Evolutionary conservation across 2,329 filamentous ascomycete species (phyloP), one percentile per base, ranked within the genome.

Genomic region (Sporothrix mexicana): DNA sequence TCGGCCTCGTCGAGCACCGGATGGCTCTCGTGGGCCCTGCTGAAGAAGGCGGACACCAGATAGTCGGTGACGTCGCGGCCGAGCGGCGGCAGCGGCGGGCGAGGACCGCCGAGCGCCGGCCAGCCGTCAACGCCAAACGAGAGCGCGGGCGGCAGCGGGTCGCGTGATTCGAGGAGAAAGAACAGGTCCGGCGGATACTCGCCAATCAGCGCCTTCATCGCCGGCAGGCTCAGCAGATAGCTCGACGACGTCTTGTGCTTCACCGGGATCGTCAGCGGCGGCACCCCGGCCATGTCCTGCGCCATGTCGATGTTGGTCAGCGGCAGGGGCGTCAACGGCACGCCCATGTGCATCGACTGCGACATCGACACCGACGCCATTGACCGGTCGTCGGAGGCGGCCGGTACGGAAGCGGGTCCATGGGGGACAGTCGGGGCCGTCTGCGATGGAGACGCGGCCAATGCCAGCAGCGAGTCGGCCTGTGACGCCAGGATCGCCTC

Each of bases 211-310:
- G 76, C 74, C 61, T 78, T 78, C 74, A 78, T 78, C 0, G 76
- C 75, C 2, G 78, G 78, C 4, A 79, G 73, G 20, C 76, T 73
- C 6, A 79, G 72, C 0, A 79, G 74, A 67, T 78, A 79, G 67
- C 73, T 79, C 0, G 78, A 79, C 13, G 78, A 79, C 3, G 78
- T 79, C 70, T 78, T 78, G 71, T 79, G 78, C 30, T 76, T 76
- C 49, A 78, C 75, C 2, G 78, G 78, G 45, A 79, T 79, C 0
- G 76, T 79, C 20, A 79, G 73, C 1, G 78, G 78, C 0, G 77
- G 77, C 2, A 78, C 64, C 6, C 73, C 72, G 2, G 74, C 69
- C 20, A 77, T 53, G 25, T 71, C 69, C 10, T 64, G 57, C 5
- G 59, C 2, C 5, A 55, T n/a, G 13, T 62, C 25, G 17, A 64